phyloP scores from a whole-genome alignment of 345 rosid genomes.

The Trapa bicornis region DNA sequence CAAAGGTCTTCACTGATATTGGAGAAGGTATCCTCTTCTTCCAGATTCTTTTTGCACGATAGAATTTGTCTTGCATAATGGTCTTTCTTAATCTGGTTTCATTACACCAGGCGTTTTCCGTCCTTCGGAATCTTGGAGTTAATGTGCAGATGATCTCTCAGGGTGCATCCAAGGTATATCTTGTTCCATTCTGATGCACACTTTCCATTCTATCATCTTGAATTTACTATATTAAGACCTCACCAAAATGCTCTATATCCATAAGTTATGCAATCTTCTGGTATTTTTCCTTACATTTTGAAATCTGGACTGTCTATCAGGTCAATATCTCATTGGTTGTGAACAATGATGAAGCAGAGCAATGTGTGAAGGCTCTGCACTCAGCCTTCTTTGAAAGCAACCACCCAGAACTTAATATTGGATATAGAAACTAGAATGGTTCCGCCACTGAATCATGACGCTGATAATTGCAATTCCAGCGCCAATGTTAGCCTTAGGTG shows the following conservation, averaged over 20 bases:
- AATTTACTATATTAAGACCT: neutral
- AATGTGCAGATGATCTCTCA: constrained; percentile 99
- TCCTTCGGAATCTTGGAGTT: constrained; percentile 70
- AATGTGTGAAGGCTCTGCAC: constrained; percentile 77
- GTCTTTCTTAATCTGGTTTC: neutral
- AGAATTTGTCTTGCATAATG: neutral
- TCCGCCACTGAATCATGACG: constrained; percentile 18
- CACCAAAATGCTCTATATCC: neutral
- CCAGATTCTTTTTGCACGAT: neutral
- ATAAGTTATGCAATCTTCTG: neutral
- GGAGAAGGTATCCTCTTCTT: constrained; percentile 51
- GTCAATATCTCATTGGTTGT: constrained; percentile 89
- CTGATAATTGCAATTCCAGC: neutral
- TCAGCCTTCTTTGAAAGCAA: constrained; percentile 56
- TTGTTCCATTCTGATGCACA: neutral
- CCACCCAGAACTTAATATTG: constrained; percentile 24
- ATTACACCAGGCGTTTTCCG: constrained; percentile 57
- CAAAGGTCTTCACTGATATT: constrained; percentile 82
- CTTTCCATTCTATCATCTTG: too few relatives aligned
- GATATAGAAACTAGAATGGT: constrained; percentile 20
- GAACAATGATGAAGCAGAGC: constrained; percentile 70
- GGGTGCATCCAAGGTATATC: constrained; percentile 90
- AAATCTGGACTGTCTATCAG: constrained; percentile 17
- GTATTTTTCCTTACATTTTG: neutral
- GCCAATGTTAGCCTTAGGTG: constrained; percentile 1